Evolutionary conservation across 2,329 filamentous ascomycete species (phyloP).

Genomic region (Talaromyces sp.): DNA sequence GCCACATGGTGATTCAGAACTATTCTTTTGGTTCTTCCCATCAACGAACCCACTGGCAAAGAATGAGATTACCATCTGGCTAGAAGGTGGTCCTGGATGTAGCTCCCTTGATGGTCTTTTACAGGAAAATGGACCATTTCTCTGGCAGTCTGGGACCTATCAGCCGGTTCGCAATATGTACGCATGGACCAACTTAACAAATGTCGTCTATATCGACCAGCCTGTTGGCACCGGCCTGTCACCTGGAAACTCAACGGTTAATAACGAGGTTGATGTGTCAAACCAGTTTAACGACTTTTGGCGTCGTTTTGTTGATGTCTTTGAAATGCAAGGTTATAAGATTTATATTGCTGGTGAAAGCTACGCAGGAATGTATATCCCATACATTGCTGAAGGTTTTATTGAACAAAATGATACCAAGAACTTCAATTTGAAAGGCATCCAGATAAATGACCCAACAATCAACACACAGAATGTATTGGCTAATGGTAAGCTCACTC

Average conservation of each 20-base stretch:
- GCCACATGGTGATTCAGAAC: conserved; percentile 52
- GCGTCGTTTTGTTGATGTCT: conserved; percentile 46
- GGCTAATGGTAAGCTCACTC: conserved; percentile 37
- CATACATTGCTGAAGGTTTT: conserved; percentile 70
- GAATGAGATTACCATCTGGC: conserved; percentile 37
- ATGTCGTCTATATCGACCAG: conserved; percentile 66
- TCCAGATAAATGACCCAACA: conserved; percentile 64
- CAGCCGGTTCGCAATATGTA: conserved; percentile 44
- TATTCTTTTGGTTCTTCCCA: conserved; percentile 62
- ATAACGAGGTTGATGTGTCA: conserved; percentile 62
- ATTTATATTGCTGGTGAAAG: conserved; percentile 71
- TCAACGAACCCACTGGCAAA: conserved; percentile 32
- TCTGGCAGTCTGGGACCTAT: conserved; percentile 38
- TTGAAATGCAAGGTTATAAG: conserved; percentile 61
- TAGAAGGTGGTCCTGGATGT: conserved; percentile 46
- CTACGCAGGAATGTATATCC: conserved; percentile 64
- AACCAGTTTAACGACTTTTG: conserved; percentile 70
- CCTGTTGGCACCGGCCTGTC: conserved; percentile 57
- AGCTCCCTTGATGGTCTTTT: conserved; percentile 36
- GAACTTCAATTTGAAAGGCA: conserved; percentile 64
- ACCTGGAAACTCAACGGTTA: conserved; percentile 59
- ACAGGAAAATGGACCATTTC: conserved; percentile 42
- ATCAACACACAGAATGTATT: conserved; percentile 51
- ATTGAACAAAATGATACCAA: conserved; percentile 60
- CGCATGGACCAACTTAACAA: conserved; percentile 57